These are phyloP conservation scores for Amaranthus tricolor DNA, from an alignment of 179 eudicot genomes.

Conservation along the genomic window DNA sequence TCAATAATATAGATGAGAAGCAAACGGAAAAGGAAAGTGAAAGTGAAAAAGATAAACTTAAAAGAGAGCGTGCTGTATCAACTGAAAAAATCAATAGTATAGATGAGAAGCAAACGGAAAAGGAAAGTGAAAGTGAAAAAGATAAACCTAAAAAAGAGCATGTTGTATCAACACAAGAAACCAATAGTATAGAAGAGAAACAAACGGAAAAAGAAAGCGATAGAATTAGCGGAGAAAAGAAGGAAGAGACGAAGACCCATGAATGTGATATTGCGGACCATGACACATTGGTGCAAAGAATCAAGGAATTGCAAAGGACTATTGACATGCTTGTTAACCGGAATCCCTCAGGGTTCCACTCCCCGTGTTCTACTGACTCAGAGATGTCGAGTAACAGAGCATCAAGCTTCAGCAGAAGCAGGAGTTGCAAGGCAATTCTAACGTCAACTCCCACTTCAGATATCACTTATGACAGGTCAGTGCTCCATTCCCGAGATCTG, in stretches of 20 bases:
- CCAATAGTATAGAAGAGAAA: not conserved
- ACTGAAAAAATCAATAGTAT: constrained; percentile 16
- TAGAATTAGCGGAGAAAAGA: not conserved
- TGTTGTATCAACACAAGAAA: not conserved
- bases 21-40: constrained; percentile 4
- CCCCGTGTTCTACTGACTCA: constrained; percentile 38
- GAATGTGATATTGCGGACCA: constrained; percentile 26
- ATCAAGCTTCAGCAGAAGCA: constrained; percentile 37
- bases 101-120: constrained; percentile 6
- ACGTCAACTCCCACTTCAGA: constrained; percentile 22
- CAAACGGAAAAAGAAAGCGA: too few relatives aligned
- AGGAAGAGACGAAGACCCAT: constrained; percentile 19
- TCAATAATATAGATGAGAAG: not conserved
- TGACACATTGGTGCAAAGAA: constrained; percentile 48
- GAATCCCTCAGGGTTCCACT: constrained; percentile 26
- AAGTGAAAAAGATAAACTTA: not conserved
- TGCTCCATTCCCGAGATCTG: constrained; percentile 33
- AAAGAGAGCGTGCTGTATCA: constrained; percentile 10
- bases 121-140: constrained; percentile 7
- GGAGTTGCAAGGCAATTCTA: constrained; percentile 62
- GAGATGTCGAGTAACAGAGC: constrained; percentile 33
- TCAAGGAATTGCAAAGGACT: constrained; percentile 49
- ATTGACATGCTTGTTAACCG: constrained; percentile 44
- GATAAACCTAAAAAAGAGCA: not conserved
- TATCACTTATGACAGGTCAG: constrained; percentile 27